Percentiles rank a stretch among this genome's conserved stretches.
Evolutionary conservation across 208 protist genomes (phyloP).

Genomic region (Herpetomonas tarakana): DNA sequence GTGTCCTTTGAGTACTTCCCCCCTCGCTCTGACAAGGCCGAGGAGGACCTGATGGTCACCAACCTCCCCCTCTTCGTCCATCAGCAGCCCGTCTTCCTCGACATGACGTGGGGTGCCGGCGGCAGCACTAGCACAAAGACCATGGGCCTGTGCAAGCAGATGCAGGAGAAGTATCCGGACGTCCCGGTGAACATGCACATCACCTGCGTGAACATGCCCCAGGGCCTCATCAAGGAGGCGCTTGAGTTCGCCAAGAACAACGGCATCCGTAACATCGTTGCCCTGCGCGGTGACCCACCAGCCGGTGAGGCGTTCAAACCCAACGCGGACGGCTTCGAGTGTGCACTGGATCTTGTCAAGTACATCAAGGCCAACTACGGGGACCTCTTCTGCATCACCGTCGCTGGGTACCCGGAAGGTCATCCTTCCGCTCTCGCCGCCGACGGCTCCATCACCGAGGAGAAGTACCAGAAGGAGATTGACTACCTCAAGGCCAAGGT

Average conservation of each 20-base stretch:
- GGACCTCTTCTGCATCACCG: constrained; percentile 95
- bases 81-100: constrained; percentile 89
- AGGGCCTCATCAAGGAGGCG: constrained; percentile 58
- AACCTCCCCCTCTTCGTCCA: constrained; percentile 79
- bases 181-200: constrained; percentile 88
- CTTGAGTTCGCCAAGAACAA: constrained; percentile 77
- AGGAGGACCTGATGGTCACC: constrained; percentile 77
- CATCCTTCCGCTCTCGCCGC: constrained; percentile 65
- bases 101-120: constrained; percentile 97
- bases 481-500: constrained; percentile 95
- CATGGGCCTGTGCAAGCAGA: constrained; percentile 73
- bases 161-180: constrained; percentile 82
- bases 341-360: constrained; percentile 94
- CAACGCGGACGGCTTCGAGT: constrained; percentile 72
- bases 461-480: constrained; percentile 79
- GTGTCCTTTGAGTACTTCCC: constrained; percentile 96
- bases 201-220: constrained; percentile 94
- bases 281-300: constrained; percentile 90
- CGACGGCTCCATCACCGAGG: constrained; percentile 51
- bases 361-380: constrained; percentile 93
- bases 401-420: constrained; percentile 92
- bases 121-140: constrained; percentile 81
- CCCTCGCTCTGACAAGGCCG: constrained; percentile 90
- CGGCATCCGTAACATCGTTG: constrained; percentile 96
- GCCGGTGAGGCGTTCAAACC: constrained; percentile 49